Evolutionary conservation across 306 rosid genomes (phyloP), one percentile per base, ranked within the genome.

Genomic region (Fragaria ananassa): DNA sequence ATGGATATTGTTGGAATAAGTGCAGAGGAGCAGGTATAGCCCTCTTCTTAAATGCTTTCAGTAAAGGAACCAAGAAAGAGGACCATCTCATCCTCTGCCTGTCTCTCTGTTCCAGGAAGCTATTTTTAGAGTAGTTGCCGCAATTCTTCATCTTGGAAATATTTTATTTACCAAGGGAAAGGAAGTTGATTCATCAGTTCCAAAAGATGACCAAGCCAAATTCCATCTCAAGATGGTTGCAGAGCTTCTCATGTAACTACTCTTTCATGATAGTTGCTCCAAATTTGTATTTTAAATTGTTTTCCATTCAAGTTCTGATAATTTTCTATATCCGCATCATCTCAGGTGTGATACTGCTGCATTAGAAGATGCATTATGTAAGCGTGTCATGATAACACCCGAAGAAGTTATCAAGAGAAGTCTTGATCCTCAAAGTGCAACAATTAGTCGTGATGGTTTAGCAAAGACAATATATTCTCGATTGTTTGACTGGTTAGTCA

Each of bases 301-400:
- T 42, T 75, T 58, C 47, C 76, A 72, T 70, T 76, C 67, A 70
- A 77, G 71, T 79, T 76, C 76, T 57, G 45, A 42, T 57, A 73
- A 58, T 74, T 15, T 68, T 81, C 69, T 64, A 76, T 72, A 74
- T 63, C 64, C 58, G 57, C 82, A 83, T 64, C 81, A 68, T 79
- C 76, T 79, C 79, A 95, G 99, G 99, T 92, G 97, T 77, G 85
- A 92, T 80, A 57, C 49, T 58, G 81, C 21, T 69, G 97, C 86
- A 77, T 85, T 95, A 85, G 87, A 91, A 86, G 99, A 95, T 86
- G 97, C 99, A 65, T 86, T 95, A 74, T 93, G 97, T 57, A 95
- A 95, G 91, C 97, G 99, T 81, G 90, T 92, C 82, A 95, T 95
- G 99, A 84, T 95, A 86, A 95, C 99, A 46, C 99, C 99, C 6